Base-by-base conservation (phyloP, 768 basidiomycete species). In the Hygrophoropsis aurantiaca region DNA sequence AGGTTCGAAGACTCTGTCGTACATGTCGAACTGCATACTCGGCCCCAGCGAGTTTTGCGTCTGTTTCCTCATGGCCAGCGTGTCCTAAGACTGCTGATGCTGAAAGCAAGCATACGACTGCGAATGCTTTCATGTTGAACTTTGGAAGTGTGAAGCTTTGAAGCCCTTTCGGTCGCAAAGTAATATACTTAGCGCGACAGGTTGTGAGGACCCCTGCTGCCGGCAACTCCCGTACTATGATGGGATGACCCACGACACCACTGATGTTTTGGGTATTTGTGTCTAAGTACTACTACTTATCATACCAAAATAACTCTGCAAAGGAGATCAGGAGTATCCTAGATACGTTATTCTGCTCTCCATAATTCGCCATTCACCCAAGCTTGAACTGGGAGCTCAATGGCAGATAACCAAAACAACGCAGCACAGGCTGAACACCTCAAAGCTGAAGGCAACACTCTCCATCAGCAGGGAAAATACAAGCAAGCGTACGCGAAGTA, bases 1-100 rank as follows among this genome's bases (percentile, higher is more conserved):
- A 41, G 40, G 21, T 50, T 45, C 42, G 26, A 43, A 52, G 25
- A 46, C 38, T 33, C 13, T 25, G 23, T 81, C 90, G 58, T 82
- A 95, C 93, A 74, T 97, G 94, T 75, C 87, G 76, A 64, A 86
- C 75, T 41, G 92, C 92, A 71, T 97, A 97, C 51, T 89, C 56
- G 5, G 54, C 62, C 20, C 47, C 40, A 9, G 58, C 46, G 45
- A 56, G 79, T 51, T 85, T 77, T 20, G 86, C 74, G n/a, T 81
- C 58, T 21, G 68, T 64, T 49, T 78, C 66, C 36, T 70, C 74
- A 57, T 90, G 86, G 46, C 74, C 83, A 1, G 81, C 85, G 60
- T 94, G 91, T 0, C 74, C 80, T 16, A 55, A 44, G 23, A 66
- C 74, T 47, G 64, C 55, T 50, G 58, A 35, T 50, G 49, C 44